phyloP scores from a whole-genome alignment of 2,329 filamentous ascomycete genomes.

The Akanthomyces muscarius region DNA sequence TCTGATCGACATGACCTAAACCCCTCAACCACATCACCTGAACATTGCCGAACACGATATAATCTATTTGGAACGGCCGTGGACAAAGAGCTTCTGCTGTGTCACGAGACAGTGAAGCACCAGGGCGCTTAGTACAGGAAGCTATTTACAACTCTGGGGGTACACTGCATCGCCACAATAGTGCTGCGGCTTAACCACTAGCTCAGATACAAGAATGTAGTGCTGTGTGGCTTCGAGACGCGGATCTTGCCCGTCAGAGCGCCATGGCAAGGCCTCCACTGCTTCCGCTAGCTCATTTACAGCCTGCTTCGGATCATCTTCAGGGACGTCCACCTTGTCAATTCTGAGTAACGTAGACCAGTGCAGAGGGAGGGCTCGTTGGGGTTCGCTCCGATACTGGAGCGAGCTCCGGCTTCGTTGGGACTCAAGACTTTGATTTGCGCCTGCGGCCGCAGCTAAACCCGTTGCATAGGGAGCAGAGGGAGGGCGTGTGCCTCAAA shows the following conservation, averaged over 20 bases:
- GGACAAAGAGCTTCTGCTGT: constrained; percentile 2
- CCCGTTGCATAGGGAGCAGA: background rate
- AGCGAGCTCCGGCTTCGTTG: background rate
- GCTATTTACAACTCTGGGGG: background rate
- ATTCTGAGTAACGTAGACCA: background rate
- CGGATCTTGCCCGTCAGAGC: background rate
- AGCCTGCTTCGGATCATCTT: background rate
- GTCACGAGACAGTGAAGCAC: background rate
- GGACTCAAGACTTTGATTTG: constrained; percentile 1
- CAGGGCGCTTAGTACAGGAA: background rate
- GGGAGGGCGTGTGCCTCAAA: background rate
- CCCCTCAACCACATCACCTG: background rate
- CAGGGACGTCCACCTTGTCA: background rate
- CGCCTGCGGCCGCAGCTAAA: background rate
- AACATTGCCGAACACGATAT: background rate
- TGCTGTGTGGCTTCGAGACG: background rate
- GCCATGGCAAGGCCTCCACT: background rate
- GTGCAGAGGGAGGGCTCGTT: background rate
- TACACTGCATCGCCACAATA: background rate
- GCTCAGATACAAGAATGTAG: background rate
- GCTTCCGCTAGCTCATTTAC: background rate
- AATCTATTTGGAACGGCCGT: background rate
- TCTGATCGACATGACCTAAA: constrained; percentile 1
- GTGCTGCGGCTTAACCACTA: background rate
- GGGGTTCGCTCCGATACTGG: background rate